These are phyloP conservation scores for Penicillium sumatraense DNA, from an alignment of 2,329 filamentous ascomycete species.

Conservation along the genomic window DNA sequence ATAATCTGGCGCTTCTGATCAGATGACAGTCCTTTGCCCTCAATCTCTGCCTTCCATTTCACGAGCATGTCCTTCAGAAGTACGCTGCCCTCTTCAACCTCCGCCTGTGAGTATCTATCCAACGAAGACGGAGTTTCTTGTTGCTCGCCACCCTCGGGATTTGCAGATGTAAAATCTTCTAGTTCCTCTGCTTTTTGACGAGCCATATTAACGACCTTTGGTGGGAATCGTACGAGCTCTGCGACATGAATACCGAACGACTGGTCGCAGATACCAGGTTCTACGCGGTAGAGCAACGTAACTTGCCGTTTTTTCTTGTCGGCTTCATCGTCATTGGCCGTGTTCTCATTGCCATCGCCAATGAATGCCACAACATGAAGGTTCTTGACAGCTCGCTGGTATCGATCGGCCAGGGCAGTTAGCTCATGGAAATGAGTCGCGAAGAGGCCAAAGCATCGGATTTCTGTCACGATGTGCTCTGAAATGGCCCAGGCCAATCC, in stretches of 20 bases:
- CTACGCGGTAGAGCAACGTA: constrained; percentile 94
- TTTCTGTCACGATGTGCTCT: constrained; percentile 94
- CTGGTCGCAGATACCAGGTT: constrained; percentile 93
- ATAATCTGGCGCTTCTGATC: constrained; percentile 79
- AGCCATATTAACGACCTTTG: constrained; percentile 99
- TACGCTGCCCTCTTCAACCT: constrained; percentile 85
- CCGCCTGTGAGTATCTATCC: constrained; percentile 71
- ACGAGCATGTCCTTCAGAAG: constrained; percentile 82
- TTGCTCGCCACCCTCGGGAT: constrained; percentile 34
- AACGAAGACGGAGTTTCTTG: constrained; percentile 41
- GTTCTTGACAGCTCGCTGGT: constrained; percentile 82
- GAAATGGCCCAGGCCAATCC: constrained; percentile 99
- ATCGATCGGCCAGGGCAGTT: constrained; percentile 84
- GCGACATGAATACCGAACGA: constrained; percentile 98
- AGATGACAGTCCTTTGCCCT: constrained; percentile 64
- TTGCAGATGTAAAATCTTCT: constrained; percentile 73
- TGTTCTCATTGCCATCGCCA: constrained; percentile 50
- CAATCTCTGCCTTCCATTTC: constrained; percentile 78
- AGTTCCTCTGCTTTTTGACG: constrained; percentile 97
- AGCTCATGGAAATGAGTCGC: constrained; percentile 99
- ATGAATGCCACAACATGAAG: constrained; percentile 97
- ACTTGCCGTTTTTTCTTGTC: constrained; percentile 74
- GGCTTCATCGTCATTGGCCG: constrained; percentile 41
- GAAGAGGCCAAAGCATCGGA: constrained; percentile 91
- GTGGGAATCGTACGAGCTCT: constrained; percentile 92